Conservation (phyloP, 2,329 filamentous ascomycete genomes). For the Dothideomycetes sp. region DNA sequence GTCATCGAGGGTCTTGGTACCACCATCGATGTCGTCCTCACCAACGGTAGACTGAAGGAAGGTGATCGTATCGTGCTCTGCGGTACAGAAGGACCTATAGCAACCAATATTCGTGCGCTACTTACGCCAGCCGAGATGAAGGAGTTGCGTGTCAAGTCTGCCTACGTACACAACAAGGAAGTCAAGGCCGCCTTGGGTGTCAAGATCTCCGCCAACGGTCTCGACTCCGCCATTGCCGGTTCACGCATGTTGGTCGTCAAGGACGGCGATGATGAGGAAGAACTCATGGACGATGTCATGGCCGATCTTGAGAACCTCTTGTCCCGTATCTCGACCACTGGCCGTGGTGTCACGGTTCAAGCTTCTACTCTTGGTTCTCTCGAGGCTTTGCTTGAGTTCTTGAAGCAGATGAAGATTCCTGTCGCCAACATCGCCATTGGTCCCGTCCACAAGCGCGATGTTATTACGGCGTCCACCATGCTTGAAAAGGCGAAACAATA, state of each 20-base stretch:
- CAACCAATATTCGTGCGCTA: constrained; percentile 88
- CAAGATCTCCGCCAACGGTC: constrained; percentile 93
- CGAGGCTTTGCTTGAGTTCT: constrained; percentile 91
- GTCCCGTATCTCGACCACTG: constrained; percentile 81
- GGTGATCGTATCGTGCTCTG: constrained; percentile 92
- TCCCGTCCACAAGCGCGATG: constrained; percentile 94
- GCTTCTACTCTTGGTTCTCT: constrained; percentile 95
- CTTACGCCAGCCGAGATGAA: constrained; percentile 88
- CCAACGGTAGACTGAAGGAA: constrained; percentile 89
- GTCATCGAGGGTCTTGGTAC: constrained; percentile 98
- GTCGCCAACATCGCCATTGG: constrained; percentile 96
- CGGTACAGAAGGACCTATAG: constrained; percentile 91
- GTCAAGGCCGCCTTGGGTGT: constrained; percentile 97
- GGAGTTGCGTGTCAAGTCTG: constrained; percentile 88
- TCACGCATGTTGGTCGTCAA: constrained; percentile 91
- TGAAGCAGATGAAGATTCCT: constrained; percentile 92
- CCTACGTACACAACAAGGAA: constrained; percentile 98
- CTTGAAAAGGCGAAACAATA: constrained; percentile 89
- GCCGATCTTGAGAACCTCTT: constrained; percentile 85
- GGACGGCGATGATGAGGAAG: constrained; percentile 82
- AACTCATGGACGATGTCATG: constrained; percentile 94
- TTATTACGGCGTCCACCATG: constrained; percentile 91
- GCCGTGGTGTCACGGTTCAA: constrained; percentile 92
- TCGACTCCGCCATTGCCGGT: constrained; percentile 92
- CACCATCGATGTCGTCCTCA: constrained; percentile 94